These are phyloP conservation scores for Amphichorda felina DNA, from an alignment of 2,329 filamentous ascomycete genomes.

Conservation along the genomic window DNA sequence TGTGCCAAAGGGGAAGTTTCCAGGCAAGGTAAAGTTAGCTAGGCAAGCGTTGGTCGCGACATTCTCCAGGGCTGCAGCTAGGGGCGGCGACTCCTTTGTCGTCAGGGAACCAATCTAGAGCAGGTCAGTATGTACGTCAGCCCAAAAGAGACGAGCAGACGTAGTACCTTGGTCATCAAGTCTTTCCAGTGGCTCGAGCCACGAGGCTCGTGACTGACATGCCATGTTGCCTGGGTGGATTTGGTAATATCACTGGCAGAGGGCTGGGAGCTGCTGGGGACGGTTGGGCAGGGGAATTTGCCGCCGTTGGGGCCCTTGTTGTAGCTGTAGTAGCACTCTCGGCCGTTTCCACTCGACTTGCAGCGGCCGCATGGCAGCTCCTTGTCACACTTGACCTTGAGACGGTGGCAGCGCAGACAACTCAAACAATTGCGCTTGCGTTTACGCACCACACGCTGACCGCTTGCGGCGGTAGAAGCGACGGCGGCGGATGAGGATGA, in stretches of 20 bases:
- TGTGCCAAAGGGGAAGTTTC: constrained; percentile 25
- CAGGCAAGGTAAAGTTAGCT: constrained; percentile 20
- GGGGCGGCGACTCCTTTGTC: constrained; percentile 12
- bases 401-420: constrained; percentile 21
- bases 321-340: constrained; percentile 23
- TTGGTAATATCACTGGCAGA: constrained; percentile 12
- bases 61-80: constrained; percentile 16
- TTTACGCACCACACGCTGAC: constrained; percentile 16
- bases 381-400: constrained; percentile 26
- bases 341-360: constrained; percentile 18
- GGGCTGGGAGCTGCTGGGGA: constrained; percentile 7
- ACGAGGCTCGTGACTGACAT: constrained; percentile 19
- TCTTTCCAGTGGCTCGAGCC: constrained; percentile 23
- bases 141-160: neutral
- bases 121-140: constrained; percentile 1
- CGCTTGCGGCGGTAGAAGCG: constrained; percentile 3
- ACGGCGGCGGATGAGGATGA: constrained; percentile 3
- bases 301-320: constrained; percentile 22
- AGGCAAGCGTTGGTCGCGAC: constrained; percentile 22
- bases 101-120: constrained; percentile 15
- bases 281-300: constrained; percentile 18
- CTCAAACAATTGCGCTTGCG: constrained; percentile 23
- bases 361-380: constrained; percentile 22
- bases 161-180: constrained; percentile 21
- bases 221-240: constrained; percentile 17